Base-by-base conservation (phyloP, 495 filamentous ascomycete species). In the Gamarada debralockiae region DNA sequence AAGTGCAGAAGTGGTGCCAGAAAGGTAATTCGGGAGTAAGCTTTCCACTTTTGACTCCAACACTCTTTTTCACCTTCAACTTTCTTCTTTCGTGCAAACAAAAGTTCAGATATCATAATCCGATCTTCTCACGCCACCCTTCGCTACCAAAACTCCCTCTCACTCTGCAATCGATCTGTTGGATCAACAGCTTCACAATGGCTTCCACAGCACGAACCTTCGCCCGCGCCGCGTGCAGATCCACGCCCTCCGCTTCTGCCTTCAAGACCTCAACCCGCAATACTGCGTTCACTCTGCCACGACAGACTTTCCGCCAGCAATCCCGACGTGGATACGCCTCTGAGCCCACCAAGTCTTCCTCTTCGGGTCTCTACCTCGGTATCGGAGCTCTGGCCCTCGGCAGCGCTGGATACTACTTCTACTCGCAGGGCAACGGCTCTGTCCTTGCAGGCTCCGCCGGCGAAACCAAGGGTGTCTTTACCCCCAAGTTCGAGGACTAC, bases 401-500 rank as follows among this genome's bases (percentile, higher is more conserved):
- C 13, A 84, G 74, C 67, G 88, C 82, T 67, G 86, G 80, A 48
- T 85, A 78, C 62, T 92, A 85, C 69, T 78, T 83, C 67, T 89
- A 85, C 76, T 74, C 73, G 59, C 74, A 78, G 52, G 79, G 82
- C 59, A 70, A 72, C 50, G 61, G 68, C 55, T 58, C 64, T 29
- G 63, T 65, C 48, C 63, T 72, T 41, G 67, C 55, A 36, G 68
- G 69, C 49, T 72, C 63, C 6, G 50, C 61, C 47, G 61, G 68
- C 23, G 73, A 75, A 53, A 73, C 73, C 14, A 62, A 67, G 59
- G 82, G 78, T 55, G 60, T 77, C 34, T 87, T 95, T 71, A 78
- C 72, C 20, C 89, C 92, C 58, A 87, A 79, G 57, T 79, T 87
- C 72, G 83, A 83, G 51, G 91, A 98, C 69, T 98, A 96, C 76